Conservation (phyloP, 441 rosid genomes). For the Mallotus repandus region DNA sequence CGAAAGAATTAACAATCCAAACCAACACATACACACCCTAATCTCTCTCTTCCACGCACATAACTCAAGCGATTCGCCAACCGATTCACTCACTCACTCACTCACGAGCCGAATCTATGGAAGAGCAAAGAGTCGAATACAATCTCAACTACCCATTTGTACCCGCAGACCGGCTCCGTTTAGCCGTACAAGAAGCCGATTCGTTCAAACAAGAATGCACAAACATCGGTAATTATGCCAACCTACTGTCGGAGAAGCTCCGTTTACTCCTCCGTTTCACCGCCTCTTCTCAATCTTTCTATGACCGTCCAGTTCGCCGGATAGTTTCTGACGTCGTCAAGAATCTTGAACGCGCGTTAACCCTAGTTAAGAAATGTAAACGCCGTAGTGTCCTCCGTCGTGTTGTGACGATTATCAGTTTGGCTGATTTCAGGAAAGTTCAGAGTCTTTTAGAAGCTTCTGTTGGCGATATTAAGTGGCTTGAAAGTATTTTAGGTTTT, state of each 20-base stretch:
- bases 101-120: constrained; percentile 22
- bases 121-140: constrained; percentile 54
- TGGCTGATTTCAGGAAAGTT: constrained; percentile 52
- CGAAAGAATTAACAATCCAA: constrained; percentile 1
- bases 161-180: constrained; percentile 42
- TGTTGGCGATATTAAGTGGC: constrained; percentile 58
- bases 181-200: constrained; percentile 44
- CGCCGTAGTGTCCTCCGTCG: constrained; percentile 49
- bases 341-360: constrained; percentile 52
- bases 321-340: constrained; percentile 48
- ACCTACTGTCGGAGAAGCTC: constrained; percentile 44
- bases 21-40: not conserved
- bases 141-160: constrained; percentile 35
- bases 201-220: constrained; percentile 43
- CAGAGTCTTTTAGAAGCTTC: constrained; percentile 47
- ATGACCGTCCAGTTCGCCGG: constrained; percentile 53
- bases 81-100: not conserved
- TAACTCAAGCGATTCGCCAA: no score
- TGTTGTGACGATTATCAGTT: constrained; percentile 48
- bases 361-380: constrained; percentile 52
- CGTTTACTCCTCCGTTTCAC: constrained; percentile 46
- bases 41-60: not conserved
- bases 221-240: constrained; percentile 38
- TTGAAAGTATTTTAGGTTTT: constrained; percentile 39
- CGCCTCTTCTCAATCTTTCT: constrained; percentile 38